These are phyloP conservation scores for Bassia scoparia DNA, from an alignment of 148 eudicot genomes.

Conservation along the genomic window DNA sequence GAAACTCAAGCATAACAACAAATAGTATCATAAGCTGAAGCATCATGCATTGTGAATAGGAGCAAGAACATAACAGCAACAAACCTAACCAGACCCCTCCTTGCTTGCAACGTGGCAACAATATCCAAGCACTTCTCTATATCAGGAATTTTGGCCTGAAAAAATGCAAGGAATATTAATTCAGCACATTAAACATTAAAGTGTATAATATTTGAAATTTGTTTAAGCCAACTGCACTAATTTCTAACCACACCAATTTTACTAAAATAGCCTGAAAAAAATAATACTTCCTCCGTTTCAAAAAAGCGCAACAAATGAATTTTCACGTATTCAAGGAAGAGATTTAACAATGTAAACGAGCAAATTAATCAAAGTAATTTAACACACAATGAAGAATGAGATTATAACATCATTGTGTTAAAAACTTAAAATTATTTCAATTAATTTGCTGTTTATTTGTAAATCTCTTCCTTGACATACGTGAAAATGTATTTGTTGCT, in stretches of 20 bases:
- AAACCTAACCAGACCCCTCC: conserved; percentile 90
- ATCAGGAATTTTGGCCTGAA: conserved; percentile 93
- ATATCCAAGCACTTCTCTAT: conserved; percentile 91
- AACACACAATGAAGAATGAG: neutral
- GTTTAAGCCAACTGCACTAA: neutral
- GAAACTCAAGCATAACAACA: neutral
- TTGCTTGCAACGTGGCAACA: conserved; percentile 69
- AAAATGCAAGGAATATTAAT: neutral
- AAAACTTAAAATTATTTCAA: neutral
- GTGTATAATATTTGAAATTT: neutral
- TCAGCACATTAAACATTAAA: neutral
- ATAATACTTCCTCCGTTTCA: no score
- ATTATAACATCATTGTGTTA: neutral
- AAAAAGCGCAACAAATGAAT: no score
- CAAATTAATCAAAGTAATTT: no score
- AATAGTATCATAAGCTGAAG: neutral
- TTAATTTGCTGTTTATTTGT: no score
- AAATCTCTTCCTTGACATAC: no score
- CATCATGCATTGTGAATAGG: neutral
- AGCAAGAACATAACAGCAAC: conserved; percentile 28
- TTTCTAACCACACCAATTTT: neutral
- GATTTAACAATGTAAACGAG: no score
- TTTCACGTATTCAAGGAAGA: no score
- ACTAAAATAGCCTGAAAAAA: no score
- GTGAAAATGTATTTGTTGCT: no score